Evolutionary conservation across 257 asterid genomes (phyloP).

Genomic region (Plantago elongata): DNA sequence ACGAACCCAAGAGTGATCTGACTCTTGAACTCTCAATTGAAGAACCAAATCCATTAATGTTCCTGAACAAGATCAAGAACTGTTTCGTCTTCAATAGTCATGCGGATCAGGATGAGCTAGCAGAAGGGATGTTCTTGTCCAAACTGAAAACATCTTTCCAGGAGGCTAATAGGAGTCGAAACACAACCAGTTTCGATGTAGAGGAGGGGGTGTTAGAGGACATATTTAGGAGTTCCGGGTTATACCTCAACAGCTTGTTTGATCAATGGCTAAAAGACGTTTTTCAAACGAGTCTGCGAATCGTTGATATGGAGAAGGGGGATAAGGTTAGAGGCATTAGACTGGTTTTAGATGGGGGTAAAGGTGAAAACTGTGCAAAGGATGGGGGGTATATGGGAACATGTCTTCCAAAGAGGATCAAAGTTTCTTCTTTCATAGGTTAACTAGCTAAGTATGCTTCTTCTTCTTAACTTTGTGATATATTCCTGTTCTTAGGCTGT

Average conservation of each 20-base stretch:
- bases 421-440: constrained; percentile 44
- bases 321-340: constrained; percentile 34
- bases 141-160: constrained; percentile 29
- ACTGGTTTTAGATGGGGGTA: constrained; percentile 45
- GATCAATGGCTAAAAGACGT: constrained; percentile 60
- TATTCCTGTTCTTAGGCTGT: constrained; percentile 30
- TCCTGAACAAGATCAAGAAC: constrained; percentile 40
- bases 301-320: constrained; percentile 22
- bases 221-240: constrained; percentile 36
- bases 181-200: constrained; percentile 24
- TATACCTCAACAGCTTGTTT: constrained; percentile 43
- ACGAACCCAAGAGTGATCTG: constrained; percentile 33
- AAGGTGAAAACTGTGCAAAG: constrained; percentile 27
- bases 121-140: constrained; percentile 38
- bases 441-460: constrained; percentile 17
- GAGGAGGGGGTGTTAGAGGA: constrained; percentile 46
- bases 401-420: constrained; percentile 64
- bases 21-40: constrained; percentile 28
- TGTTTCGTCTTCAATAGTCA: constrained; percentile 30
- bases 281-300: constrained; percentile 40
- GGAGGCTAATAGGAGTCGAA: constrained; percentile 24
- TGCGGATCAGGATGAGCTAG: constrained; percentile 27
- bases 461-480: constrained; percentile 25
- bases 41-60: constrained; percentile 24
- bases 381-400: constrained; percentile 58